These are phyloP conservation scores for Picocystis sp. DNA, from an alignment of 163 green algal genomes.

Conservation along the genomic window DNA sequence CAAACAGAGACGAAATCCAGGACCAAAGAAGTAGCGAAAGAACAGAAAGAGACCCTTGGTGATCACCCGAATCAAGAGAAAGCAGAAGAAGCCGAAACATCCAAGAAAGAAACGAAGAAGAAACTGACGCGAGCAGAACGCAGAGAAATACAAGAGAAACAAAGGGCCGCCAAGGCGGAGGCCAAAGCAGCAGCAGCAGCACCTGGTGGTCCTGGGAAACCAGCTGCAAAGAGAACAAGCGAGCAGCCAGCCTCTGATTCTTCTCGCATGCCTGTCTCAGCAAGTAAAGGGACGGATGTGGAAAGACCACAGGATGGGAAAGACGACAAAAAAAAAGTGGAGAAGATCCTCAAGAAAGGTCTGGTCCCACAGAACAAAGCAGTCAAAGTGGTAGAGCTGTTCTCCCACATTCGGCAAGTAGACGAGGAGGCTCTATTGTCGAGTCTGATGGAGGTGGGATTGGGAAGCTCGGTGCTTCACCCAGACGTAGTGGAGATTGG, in stretches of 20 bases:
- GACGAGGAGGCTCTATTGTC: conserved; percentile 17
- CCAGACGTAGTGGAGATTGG: conserved; percentile 57
- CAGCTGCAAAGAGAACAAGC: background rate
- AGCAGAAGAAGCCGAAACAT: background rate
- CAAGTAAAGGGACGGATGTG: background rate
- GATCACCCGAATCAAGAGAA: too few species aligned
- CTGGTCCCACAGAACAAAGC: conserved; percentile 1
- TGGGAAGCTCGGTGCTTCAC: conserved; percentile 29
- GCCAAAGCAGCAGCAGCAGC: conserved; percentile 19
- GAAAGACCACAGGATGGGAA: conserved; percentile 1
- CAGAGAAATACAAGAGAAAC: conserved; percentile 51
- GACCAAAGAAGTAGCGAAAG: too few species aligned
- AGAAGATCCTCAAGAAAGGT: conserved; percentile 6
- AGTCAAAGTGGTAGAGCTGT: conserved; percentile 37
- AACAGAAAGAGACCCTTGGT: too few species aligned
- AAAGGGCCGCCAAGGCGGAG: conserved; percentile 68
- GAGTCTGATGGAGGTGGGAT: conserved; percentile 11
- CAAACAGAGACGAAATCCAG: too few species aligned
- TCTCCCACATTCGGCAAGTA: conserved; percentile 73
- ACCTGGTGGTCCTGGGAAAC: conserved; percentile 10
- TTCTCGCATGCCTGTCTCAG: background rate
- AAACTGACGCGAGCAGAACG: conserved; percentile 26
- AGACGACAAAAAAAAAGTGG: conserved; percentile 3
- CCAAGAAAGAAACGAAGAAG: conserved; percentile 9
- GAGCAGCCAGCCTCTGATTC: background rate